Base-by-base conservation (phyloP, 2,329 filamentous ascomycete species). In the Stagonosporopsis chrysanthemi region DNA sequence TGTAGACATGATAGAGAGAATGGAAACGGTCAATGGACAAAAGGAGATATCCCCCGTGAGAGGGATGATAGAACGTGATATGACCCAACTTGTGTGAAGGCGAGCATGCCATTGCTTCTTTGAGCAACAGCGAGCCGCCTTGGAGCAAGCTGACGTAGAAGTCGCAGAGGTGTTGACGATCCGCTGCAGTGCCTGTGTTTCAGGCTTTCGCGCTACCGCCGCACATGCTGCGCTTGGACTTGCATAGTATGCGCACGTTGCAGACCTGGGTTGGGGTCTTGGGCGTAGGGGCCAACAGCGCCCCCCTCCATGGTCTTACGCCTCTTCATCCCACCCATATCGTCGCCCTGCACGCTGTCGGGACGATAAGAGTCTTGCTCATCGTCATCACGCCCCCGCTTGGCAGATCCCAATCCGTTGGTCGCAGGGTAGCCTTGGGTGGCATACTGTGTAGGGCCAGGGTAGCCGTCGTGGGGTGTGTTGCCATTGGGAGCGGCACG, bases 311-410 rank as follows among this genome's bases (percentile, higher is more conserved):
- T 82, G 0, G 90, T 93, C 81, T 93, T 94, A 62, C 91, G 88
- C 65, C 92, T 87, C 80, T 96, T 96, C 57, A 89, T 77, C 22
- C 83, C 82, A 43, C 90, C 85, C 61, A 87, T 79, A 41, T 88
- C 86, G 41, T 84, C 84, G 33, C 80, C 81, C 33, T 77, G 77
- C 24, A 80, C 77, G 57, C 79, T 81, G 36, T 86, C 83, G 22
- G 88, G 84, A 12, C 90, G 87, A 55, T 89, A 86, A 19, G 87
- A 85, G 29, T 91, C 88, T 60, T 87, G 83, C 56, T 79, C 77
- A 28, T 89, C 86, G 48, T 88, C 87, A 22, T 88, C 87, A 58
- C 87, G 84, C 64, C 83, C 80, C 64, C 87, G 85, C 79, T 89
- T 89, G 64, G 77, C 83, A 3, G 82, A 81, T 15, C 80, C 71